These are phyloP conservation scores for Chlorophyllum brunneum DNA, from an alignment of 768 basidiomycete species.

Conservation along the genomic window DNA sequence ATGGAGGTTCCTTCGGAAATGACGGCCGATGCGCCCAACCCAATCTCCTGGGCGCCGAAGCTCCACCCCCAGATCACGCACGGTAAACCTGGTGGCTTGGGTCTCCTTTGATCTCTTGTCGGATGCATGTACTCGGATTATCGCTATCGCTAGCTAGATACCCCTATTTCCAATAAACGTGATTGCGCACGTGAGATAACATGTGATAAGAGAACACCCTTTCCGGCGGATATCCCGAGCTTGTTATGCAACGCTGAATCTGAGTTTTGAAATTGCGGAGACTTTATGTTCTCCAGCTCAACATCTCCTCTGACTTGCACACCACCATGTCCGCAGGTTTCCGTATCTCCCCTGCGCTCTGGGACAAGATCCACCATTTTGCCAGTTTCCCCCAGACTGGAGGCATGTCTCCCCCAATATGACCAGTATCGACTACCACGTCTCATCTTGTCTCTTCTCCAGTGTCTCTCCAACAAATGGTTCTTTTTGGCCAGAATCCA, in stretches of 20 bases:
- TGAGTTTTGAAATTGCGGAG: too few relatives aligned
- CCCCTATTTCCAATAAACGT: neutral
- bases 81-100: neutral
- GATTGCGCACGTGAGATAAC: neutral
- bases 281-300: neutral
- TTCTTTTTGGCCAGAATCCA: constrained; percentile 94
- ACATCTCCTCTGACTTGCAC: neutral
- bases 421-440: constrained; percentile 38
- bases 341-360: constrained; percentile 72
- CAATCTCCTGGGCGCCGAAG: neutral
- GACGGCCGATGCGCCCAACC: neutral
- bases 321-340: constrained; percentile 53
- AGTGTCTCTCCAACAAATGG: constrained; percentile 98
- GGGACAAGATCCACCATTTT: constrained; percentile 91
- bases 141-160: neutral
- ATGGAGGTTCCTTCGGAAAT: neutral
- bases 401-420: constrained; percentile 41
- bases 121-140: neutral
- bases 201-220: neutral
- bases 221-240: too few relatives aligned
- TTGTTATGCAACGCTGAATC: too few relatives aligned
- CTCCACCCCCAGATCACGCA: neutral
- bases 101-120: too few relatives aligned
- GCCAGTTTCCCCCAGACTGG: constrained; percentile 92
- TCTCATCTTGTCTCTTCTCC: neutral